Percentiles rank a stretch among this genome's conserved stretches.
phyloP scores from a whole-genome alignment of 140 eudicot genomes.

The Stevia rebaudiana region DNA sequence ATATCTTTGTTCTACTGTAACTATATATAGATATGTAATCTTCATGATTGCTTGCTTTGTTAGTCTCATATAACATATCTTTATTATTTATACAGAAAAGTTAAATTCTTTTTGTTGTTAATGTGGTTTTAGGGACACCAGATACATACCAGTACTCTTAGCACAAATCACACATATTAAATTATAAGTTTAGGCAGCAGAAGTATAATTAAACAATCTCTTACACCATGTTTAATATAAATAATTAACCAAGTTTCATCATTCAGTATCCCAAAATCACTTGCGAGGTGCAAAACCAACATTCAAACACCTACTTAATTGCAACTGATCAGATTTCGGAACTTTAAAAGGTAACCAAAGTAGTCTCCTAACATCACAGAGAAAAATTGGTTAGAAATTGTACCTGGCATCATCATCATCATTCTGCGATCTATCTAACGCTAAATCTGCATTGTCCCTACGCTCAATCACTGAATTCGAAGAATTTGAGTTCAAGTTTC shows the following conservation, averaged over 20 bases:
- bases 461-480: conserved; percentile 59
- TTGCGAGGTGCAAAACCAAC: background rate
- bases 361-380: background rate
- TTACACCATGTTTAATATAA: background rate
- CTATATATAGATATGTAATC: background rate
- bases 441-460: conserved; percentile 33
- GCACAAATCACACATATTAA: conserved; percentile 1
- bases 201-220: conserved; percentile 8
- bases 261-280: background rate
- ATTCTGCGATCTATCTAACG: conserved; percentile 28
- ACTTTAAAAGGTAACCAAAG: background rate
- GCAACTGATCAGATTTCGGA: background rate
- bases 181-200: conserved; percentile 9
- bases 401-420: conserved; percentile 76
- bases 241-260: background rate
- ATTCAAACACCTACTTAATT: background rate
- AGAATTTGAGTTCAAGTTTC: conserved; percentile 30
- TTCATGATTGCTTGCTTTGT: too few relatives aligned
- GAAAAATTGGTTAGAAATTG: background rate
- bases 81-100: too few relatives aligned
- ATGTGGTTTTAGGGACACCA: background rate
- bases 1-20: background rate
- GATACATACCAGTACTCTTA: background rate
- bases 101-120: background rate
- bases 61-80: too few relatives aligned